Conservation (phyloP, 1,284 basidiomycete genomes). For the Wallemia mellicola region DNA sequence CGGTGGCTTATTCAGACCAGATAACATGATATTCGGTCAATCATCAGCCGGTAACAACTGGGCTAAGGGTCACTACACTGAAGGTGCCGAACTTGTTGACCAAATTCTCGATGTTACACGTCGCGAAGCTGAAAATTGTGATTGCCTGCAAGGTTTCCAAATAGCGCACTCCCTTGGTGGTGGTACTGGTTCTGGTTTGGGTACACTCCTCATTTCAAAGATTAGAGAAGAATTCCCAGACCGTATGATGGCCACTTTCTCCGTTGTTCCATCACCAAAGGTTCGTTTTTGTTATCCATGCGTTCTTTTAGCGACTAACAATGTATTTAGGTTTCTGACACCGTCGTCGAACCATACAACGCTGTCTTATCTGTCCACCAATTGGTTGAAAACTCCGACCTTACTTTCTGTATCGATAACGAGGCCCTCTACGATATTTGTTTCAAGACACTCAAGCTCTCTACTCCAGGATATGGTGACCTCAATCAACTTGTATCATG, state of each 20-base stretch:
- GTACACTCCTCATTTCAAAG: conserved; percentile 51
- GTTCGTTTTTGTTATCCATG: too few relatives aligned
- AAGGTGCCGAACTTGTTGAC: conserved; percentile 77
- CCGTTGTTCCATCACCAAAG: conserved; percentile 67
- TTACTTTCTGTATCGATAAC: conserved; percentile 76
- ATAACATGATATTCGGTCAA: conserved; percentile 32
- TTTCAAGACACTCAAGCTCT: conserved; percentile 38
- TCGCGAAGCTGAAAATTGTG: conserved; percentile 45
- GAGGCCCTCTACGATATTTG: conserved; percentile 78
- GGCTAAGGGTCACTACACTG: conserved; percentile 35
- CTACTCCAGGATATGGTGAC: conserved; percentile 37
- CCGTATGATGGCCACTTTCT: conserved; percentile 78
- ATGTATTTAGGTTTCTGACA: too few relatives aligned
- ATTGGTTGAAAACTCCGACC: conserved; percentile 65
- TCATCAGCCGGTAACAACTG: conserved; percentile 52
- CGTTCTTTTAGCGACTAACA: too few relatives aligned
- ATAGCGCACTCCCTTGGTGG: conserved; percentile 76
- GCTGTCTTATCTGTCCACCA: conserved; percentile 68
- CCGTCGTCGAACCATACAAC: conserved; percentile 76
- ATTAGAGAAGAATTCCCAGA: conserved; percentile 76
- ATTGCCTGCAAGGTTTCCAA: conserved; percentile 79
- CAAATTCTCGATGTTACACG: conserved; percentile 45
- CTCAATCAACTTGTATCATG: conserved; percentile 54
- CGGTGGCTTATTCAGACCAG: conserved; percentile 9
- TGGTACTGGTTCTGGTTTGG: conserved; percentile 66